phyloP scores from a whole-genome alignment of 2,329 filamentous ascomycete genomes.

The Fusarium metavorans region DNA sequence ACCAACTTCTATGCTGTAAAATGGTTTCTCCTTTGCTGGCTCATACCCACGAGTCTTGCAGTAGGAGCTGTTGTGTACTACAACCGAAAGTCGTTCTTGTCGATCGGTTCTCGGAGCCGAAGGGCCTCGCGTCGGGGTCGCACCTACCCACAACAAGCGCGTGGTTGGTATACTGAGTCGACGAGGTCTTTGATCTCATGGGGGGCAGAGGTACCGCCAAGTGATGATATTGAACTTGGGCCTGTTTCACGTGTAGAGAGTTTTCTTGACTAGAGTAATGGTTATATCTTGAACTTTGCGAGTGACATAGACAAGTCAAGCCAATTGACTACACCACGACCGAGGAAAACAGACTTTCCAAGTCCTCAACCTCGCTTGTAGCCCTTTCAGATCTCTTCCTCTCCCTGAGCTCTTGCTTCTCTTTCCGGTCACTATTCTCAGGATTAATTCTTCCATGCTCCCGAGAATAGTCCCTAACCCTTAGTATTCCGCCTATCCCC shows the following conservation, averaged over 20 bases:
- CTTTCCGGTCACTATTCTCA: background rate
- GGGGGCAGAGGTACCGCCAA: background rate
- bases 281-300: background rate
- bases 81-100: background rate
- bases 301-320: too few relatives aligned
- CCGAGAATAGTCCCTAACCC: background rate
- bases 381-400: background rate
- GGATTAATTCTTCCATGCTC: background rate
- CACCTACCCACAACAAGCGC: background rate
- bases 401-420: background rate
- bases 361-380: background rate
- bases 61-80: background rate
- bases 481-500: conserved; percentile 12
- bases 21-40: conserved; percentile 1
- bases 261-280: background rate
- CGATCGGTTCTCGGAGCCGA: background rate
- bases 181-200: background rate
- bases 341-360: background rate
- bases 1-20: background rate
- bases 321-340: background rate
- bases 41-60: background rate
- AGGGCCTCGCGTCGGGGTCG: background rate
- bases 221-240: background rate
- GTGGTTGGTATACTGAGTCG: background rate
- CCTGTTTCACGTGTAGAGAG: background rate